Evolutionary conservation across 2,329 filamentous ascomycete genomes (phyloP), one percentile per base, ranked within the genome.

Genomic region (Fonsecaea multimorphosa): DNA sequence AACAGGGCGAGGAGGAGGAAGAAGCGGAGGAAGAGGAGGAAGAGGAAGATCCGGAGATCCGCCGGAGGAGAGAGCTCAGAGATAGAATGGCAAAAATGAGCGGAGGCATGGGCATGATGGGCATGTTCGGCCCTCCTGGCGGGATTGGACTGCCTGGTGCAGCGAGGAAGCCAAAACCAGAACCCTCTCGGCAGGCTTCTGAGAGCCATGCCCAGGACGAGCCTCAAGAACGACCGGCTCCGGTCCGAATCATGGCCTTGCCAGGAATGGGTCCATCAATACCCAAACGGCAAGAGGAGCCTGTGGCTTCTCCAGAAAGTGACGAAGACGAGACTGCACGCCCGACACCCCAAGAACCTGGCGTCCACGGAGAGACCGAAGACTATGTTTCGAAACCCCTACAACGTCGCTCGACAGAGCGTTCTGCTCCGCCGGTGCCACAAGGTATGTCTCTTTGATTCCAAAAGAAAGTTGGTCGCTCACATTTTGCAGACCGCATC

Each of bases 11-110:
- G 29, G 81, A 80, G 16, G 82, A 79, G 11, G 84, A 84, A 24
- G 85, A 85, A 19, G 86, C 85, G 2, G 86, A 85, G 11, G 87
- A 86, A 2, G 87, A 87, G 14, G 89, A 92, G 34, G 91, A 93
- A 55, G 91, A 93, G 31, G 92, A 96, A 58, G 93, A 98, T 73
- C 92, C 93, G 0, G 95, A 99, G 76, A 84, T 92, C 24, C 89
- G 87, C 71, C 89, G 93, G 59, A 91, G 90, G 75, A 89, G 97
- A 79, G 94, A 97, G 76, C 83, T 99, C 34, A 88, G 95, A 66
- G 93, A 95, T 68, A 88, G 95, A 72, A 99, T 99, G 92, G 95
- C 95, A 53, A 97, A 97, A 80, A 95, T 99, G 90, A 96, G 94
- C 72, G 94, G 94, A 62, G 94, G 94, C 24, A 97, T 97, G 92